A percentile compares a stretch with the other conserved stretches of the same genome.
Conservation (phyloP, 2,329 filamentous ascomycete genomes). For the Endocalyx cinctus region DNA sequence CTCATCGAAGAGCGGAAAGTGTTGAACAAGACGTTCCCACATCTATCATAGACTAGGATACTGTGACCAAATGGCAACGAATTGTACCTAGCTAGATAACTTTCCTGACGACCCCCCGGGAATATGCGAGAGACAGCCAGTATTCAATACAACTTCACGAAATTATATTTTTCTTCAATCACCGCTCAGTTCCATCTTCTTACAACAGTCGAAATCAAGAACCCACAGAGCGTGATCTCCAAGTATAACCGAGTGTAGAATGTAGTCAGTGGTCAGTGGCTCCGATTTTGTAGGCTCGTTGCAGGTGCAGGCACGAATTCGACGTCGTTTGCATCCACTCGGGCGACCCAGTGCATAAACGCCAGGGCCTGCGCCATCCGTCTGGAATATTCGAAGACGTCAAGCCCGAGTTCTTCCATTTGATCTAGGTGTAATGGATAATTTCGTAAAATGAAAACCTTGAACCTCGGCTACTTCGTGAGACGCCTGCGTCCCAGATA, state of each 20-base stretch:
- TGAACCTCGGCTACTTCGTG: not conserved
- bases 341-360: not conserved
- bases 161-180: too few species aligned
- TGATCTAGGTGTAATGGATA: not conserved
- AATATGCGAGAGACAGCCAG: too few species aligned
- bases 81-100: too few species aligned
- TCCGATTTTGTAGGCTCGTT: not conserved
- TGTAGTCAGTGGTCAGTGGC: too few species aligned
- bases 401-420: not conserved
- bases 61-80: too few species aligned
- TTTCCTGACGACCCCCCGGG: too few species aligned
- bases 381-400: not conserved
- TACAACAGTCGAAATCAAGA: not conserved
- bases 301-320: not conserved
- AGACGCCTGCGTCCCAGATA: not conserved
- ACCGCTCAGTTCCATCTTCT: too few species aligned
- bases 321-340: not conserved
- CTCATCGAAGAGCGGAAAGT: too few species aligned
- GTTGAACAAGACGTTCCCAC: too few species aligned
- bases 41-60: too few species aligned
- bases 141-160: too few species aligned
- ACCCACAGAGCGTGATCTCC: not conserved
- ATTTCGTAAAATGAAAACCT: not conserved
- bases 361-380: not conserved
- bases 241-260: not conserved